These are phyloP conservation scores for Coffea eugenioides DNA, from an alignment of 257 asterid species.

Conservation along the genomic window DNA sequence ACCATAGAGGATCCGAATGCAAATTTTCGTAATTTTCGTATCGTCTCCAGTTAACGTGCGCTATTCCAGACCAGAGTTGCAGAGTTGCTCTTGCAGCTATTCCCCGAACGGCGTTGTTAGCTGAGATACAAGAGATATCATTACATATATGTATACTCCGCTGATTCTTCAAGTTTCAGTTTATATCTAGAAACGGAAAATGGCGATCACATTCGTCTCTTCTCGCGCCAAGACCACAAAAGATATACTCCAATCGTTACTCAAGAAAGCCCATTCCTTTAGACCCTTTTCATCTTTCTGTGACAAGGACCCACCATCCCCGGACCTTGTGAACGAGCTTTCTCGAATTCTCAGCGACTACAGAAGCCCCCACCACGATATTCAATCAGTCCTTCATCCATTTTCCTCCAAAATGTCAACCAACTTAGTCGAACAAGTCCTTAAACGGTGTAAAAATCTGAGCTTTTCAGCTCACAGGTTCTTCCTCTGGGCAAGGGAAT, in stretches of 20 bases:
- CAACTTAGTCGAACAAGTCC: constrained; percentile 63
- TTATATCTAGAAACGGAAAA: not conserved
- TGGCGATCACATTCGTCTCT: constrained; percentile 9
- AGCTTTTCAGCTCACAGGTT: constrained; percentile 91
- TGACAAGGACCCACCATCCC: constrained; percentile 28
- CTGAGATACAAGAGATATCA: too few species aligned
- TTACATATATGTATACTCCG: not conserved
- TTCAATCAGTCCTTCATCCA: constrained; percentile 79
- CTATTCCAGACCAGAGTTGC: too few species aligned
- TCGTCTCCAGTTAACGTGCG: too few species aligned
- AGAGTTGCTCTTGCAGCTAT: too few species aligned
- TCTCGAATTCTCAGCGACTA: constrained; percentile 79
- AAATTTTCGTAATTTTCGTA: not conserved
- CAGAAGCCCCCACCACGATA: constrained; percentile 79
- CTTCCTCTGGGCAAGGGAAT: constrained; percentile 70
- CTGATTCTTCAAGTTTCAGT: not conserved
- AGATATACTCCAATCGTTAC: not conserved
- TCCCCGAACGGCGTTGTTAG: not conserved
- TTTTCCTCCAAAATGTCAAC: constrained; percentile 45
- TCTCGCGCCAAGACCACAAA: constrained; percentile 4
- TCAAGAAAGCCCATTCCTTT: not conserved
- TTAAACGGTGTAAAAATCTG: constrained; percentile 75
- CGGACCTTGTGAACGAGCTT: constrained; percentile 61
- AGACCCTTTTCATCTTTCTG: constrained; percentile 13
- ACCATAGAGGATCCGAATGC: not conserved